These are phyloP conservation scores for Neurospora tetraspora DNA, from an alignment of 495 filamentous ascomycete species.

Conservation along the genomic window DNA sequence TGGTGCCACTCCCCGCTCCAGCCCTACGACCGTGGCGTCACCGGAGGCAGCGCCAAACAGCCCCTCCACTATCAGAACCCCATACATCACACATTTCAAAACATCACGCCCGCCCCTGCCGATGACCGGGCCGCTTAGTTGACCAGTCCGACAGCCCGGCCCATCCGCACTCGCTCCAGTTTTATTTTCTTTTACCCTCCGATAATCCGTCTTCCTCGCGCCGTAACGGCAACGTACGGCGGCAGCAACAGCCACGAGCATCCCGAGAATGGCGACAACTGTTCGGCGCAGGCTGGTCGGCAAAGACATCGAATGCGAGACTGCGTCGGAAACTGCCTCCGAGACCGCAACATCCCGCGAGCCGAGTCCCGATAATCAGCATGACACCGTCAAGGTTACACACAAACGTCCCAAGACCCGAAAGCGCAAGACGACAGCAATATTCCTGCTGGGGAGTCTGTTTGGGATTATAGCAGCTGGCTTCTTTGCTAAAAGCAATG, in stretches of 20 bases:
- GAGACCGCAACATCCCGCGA: constrained; percentile 28
- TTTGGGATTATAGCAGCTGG: constrained; percentile 74
- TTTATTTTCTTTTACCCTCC: not conserved
- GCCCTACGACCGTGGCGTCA: not conserved
- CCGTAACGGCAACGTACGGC: not conserved
- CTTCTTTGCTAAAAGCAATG: constrained; percentile 75
- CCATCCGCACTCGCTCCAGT: not conserved
- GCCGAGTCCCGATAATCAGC: constrained; percentile 34
- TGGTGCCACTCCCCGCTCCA: not conserved
- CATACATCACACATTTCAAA: too few relatives aligned
- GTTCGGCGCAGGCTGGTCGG: constrained; percentile 39
- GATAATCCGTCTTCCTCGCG: not conserved
- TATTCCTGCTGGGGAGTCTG: constrained; percentile 74
- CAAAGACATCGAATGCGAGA: not conserved
- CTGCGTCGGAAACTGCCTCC: constrained; percentile 20
- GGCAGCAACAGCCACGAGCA: not conserved
- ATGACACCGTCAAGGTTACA: constrained; percentile 35
- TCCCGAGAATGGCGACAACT: constrained; percentile 29
- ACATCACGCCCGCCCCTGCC: not conserved
- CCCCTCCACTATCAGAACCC: too few relatives aligned
- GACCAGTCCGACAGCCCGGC: not conserved
- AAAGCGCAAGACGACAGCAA: constrained; percentile 64
- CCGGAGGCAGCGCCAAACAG: not conserved
- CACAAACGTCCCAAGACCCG: constrained; percentile 34
- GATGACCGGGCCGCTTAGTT: not conserved